Base-by-base conservation (phyloP, 1,284 basidiomycete species). In the Boletus smithii region DNA sequence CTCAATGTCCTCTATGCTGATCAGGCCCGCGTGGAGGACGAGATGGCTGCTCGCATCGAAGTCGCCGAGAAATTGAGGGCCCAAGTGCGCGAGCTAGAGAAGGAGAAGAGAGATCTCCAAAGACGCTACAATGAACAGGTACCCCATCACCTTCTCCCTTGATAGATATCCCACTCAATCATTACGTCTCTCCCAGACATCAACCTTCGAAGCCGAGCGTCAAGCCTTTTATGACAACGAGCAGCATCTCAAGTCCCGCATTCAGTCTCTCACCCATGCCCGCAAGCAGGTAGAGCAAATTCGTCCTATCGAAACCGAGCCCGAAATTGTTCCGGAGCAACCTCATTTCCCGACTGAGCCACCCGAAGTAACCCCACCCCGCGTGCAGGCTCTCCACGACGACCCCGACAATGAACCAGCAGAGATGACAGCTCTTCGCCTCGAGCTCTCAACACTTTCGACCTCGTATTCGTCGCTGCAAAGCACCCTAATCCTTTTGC, bases 161-260 rank as follows among this genome's bases (percentile, higher is more conserved):
- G 54, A 57, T 51, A 45, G 44, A 48, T 46, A 8, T 13, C 40
- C 46, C 49, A 48, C 54, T 47, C 22, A 43, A 31, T 37, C 41
- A 56, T 46, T 18, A 45, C 35, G 37, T 49, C 40, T 26, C 29
- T 13, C 37, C 29, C 57, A 91, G 86, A 86, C 82, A 20, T 69
- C 78, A 18, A 86, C 85, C 6, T 91, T 90, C 60, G 88, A 91
- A 63, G 85, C 88, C 10, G 88, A 91, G 66, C 81, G 88, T 36
- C 88, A 91, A 64, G 79, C 88, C 13, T 87, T 89, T 62, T 91
- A 90, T 59, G 88, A 91, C 68, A 90, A 88, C 60, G 88, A 91
- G 56, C 85, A 90, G 61, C 88, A 91, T 67, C 79, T 91, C 46
- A 91, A 89, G 67, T 91, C 88, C 36, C 85, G 88, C 48, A 91